phyloP scores from a whole-genome alignment of 257 asterid genomes.

The Petunia axillaris region DNA sequence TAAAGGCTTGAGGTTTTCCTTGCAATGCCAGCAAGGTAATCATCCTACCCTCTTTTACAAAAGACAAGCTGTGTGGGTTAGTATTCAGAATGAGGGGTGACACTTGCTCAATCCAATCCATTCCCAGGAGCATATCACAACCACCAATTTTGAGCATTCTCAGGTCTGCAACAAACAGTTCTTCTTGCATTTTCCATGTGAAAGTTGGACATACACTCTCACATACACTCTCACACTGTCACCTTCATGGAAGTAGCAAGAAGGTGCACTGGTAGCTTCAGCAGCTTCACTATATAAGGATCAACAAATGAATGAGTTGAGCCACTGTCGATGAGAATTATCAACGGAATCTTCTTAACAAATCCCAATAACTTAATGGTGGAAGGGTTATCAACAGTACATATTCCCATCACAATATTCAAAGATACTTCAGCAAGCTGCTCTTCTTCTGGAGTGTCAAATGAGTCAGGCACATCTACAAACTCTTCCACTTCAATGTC shows the following conservation, averaged over 20 bases:
- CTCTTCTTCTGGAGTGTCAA: background rate
- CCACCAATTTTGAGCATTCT: background rate
- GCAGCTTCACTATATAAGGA: background rate
- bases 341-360: background rate
- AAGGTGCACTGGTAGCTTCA: background rate
- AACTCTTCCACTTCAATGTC: no score
- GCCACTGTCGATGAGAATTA: background rate
- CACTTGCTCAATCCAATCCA: background rate
- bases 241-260: background rate
- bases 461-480: background rate
- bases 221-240: background rate
- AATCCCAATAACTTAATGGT: background rate
- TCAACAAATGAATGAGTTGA: background rate
- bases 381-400: background rate
- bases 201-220: no score
- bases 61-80: background rate
- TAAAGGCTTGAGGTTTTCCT: background rate
- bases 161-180: background rate
- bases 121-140: constrained; percentile 12
- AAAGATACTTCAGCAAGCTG: background rate
- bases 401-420: background rate
- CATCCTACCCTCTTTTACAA: no score
- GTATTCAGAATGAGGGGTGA: background rate
- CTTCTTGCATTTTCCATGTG: background rate
- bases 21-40: background rate